Percentiles rank a stretch among this genome's conserved stretches.
Conservation (phyloP, 768 basidiomycete species). For the Cyathus striatus region DNA sequence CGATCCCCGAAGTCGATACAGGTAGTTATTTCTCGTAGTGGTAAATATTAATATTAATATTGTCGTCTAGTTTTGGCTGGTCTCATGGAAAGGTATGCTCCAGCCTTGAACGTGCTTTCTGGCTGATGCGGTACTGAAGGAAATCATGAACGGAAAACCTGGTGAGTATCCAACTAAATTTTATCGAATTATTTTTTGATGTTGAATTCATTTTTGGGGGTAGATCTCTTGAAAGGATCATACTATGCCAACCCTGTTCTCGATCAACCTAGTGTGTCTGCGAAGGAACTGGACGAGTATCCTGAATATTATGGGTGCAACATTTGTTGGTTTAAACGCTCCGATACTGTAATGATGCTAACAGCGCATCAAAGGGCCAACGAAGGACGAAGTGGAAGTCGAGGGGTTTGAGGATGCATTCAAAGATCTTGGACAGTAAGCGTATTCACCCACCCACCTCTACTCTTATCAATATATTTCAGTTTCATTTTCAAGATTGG, state of each 20-base stretch:
- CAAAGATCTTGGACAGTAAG: constrained; percentile 74
- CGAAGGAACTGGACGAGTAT: constrained; percentile 48
- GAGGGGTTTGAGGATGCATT: constrained; percentile 85
- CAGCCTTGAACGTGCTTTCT: neutral
- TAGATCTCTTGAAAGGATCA: constrained; percentile 85
- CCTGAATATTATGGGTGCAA: constrained; percentile 87
- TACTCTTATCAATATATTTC: no score
- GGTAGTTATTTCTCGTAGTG: constrained; percentile 35
- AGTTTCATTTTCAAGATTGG: constrained; percentile 85
- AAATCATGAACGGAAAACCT: constrained; percentile 94
- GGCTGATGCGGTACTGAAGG: constrained; percentile 32
- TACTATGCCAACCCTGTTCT: constrained; percentile 88
- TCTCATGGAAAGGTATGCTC: constrained; percentile 85
- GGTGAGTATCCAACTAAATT: constrained; percentile 30
- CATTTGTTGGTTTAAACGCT: constrained; percentile 57
- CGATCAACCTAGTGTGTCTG: constrained; percentile 59
- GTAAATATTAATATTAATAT: neutral
- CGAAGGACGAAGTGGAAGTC: constrained; percentile 47
- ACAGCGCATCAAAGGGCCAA: constrained; percentile 51
- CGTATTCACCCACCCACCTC: no score
- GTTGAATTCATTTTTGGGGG: neutral
- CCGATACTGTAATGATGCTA: neutral
- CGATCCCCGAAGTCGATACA: constrained; percentile 69
- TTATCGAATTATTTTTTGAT: neutral
- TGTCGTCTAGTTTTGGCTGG: constrained; percentile 82